These are phyloP conservation scores for Neotropicomus parvogracilis DNA, from an alignment of 1,284 basidiomycete species.

Conservation along the genomic window DNA sequence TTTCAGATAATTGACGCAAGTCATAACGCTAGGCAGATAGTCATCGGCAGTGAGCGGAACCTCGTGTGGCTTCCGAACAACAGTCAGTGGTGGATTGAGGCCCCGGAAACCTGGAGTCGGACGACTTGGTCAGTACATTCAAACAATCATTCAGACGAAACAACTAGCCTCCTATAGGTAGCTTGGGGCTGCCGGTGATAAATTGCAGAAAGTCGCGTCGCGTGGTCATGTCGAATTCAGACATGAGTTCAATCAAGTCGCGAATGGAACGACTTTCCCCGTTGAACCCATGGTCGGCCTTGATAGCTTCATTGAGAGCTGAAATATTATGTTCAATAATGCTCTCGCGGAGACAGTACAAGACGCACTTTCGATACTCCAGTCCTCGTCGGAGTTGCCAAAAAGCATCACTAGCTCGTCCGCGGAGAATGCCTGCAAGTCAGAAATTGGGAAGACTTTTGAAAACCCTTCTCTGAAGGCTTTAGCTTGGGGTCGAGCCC, in stretches of 20 bases:
- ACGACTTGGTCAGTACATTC: neutral
- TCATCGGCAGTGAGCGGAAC: slow-evolving; percentile 87
- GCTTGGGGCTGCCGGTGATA: slow-evolving; percentile 92
- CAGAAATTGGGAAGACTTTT: slow-evolving; percentile 88
- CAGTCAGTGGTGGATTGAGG: slow-evolving; percentile 90
- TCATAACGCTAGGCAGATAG: slow-evolving; percentile 97
- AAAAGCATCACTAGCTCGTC: slow-evolving; percentile 94
- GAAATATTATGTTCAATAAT: slow-evolving; percentile 8
- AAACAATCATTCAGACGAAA: slow-evolving; percentile 3
- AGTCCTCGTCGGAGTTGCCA: slow-evolving; percentile 94
- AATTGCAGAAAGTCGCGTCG: slow-evolving; percentile 94
- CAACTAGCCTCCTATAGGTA: slow-evolving; percentile 84
- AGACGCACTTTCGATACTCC: slow-evolving; percentile 79
- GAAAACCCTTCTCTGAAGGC: slow-evolving; percentile 90
- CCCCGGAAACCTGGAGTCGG: slow-evolving; percentile 96
- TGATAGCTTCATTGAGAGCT: slow-evolving; percentile 87
- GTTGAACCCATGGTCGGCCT: slow-evolving; percentile 98
- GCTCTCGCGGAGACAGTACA: neutral
- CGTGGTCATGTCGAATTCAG: slow-evolving; percentile 67
- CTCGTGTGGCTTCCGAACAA: slow-evolving; percentile 96
- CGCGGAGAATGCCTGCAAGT: slow-evolving; percentile 88
- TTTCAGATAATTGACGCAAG: slow-evolving; percentile 96
- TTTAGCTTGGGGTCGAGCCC: slow-evolving; percentile 70
- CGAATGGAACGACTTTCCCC: slow-evolving; percentile 88
- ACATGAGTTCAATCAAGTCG: slow-evolving; percentile 85